These are phyloP conservation scores for Bocquillonia castaneifolia DNA, from an alignment of 441 rosid species.

Conservation along the genomic window DNA sequence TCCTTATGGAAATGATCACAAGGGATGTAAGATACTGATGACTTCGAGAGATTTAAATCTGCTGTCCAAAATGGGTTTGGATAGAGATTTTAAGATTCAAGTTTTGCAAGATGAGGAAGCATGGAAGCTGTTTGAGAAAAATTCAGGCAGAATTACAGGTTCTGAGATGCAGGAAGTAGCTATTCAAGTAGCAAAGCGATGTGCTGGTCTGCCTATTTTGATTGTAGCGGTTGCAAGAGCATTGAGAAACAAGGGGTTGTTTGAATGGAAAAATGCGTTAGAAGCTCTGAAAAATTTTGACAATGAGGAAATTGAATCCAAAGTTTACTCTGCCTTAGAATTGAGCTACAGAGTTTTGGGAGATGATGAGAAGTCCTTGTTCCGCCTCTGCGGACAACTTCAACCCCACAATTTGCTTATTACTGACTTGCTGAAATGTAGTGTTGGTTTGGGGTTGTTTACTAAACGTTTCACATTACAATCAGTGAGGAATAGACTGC, in stretches of 20 bases:
- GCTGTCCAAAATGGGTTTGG: conserved; percentile 13
- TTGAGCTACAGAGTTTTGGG: conserved; percentile 6
- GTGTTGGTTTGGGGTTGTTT: conserved; percentile 11
- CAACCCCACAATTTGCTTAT: accelerated
- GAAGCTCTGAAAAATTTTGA: background rate
- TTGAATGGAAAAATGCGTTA: conserved; percentile 23
- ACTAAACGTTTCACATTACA: background rate
- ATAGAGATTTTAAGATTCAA: background rate
- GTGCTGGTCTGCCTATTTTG: conserved; percentile 26
- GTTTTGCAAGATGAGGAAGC: conserved; percentile 15
- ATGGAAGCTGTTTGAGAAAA: conserved; percentile 5
- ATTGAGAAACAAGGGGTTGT: background rate
- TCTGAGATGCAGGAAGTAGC: accelerated
- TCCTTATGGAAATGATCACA: conserved; percentile 3
- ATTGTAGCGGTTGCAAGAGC: conserved; percentile 13
- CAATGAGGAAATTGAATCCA: background rate
- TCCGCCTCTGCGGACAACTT: background rate
- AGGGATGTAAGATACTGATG: conserved; percentile 18
- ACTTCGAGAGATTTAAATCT: conserved; percentile 20
- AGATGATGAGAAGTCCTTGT: conserved; percentile 3
- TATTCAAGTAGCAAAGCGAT: background rate
- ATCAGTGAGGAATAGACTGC: background rate
- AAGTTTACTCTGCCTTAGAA: background rate
- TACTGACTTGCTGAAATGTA: background rate
- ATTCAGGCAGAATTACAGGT: background rate